Evolutionary conservation across 2,329 filamentous ascomycete genomes (phyloP).

Genomic region (Scedosporium minutisporum): DNA sequence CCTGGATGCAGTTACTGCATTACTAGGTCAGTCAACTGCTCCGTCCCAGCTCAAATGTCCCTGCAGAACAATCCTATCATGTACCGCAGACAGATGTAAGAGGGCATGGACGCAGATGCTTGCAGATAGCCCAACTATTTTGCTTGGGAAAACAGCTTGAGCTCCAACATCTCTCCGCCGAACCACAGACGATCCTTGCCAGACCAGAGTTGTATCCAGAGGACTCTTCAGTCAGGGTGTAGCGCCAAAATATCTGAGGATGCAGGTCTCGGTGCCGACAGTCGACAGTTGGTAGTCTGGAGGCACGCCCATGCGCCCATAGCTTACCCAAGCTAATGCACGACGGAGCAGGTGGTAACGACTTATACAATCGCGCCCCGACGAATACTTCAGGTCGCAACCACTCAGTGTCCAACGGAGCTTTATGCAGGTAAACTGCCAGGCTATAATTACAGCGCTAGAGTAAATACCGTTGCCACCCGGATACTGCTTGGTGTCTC

Average conservation of each 20-base stretch:
- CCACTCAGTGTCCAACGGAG: neutral
- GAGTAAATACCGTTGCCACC: neutral
- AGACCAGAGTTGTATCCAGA: neutral
- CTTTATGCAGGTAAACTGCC: neutral
- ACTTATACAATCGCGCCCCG: too few relatives aligned
- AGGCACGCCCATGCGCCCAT: neutral
- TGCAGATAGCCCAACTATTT: neutral
- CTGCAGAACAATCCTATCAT: neutral
- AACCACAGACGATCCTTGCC: neutral
- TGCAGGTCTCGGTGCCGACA: neutral
- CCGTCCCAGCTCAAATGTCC: neutral
- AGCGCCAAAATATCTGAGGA: neutral
- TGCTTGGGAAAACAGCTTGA: neutral
- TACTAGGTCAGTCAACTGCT: too few relatives aligned
- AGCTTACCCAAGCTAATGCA: too few relatives aligned
- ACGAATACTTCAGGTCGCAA: neutral
- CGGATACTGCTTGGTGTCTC: conserved; percentile 2
- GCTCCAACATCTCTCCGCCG: neutral
- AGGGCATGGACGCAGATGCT: neutral
- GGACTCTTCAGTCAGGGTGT: neutral
- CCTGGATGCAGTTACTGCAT: too few relatives aligned
- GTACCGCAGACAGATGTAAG: neutral
- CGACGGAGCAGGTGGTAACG: too few relatives aligned
- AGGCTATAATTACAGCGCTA: neutral
- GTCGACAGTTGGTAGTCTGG: neutral